phyloP scores from a whole-genome alignment of 768 basidiomycete species.

The Guyanaporus albipodus region DNA sequence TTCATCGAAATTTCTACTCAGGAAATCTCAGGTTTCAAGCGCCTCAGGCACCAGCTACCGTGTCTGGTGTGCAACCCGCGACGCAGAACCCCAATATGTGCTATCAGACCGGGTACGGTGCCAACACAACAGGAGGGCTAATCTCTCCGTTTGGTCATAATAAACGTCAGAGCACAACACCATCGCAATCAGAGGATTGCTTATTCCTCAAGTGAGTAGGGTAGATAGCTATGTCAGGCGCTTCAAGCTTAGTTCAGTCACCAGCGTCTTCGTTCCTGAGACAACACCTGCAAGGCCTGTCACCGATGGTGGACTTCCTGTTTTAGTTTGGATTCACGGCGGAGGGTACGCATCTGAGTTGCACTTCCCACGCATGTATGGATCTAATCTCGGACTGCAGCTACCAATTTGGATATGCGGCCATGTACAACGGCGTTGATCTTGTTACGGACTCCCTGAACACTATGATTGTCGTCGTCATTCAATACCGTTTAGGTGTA shows the following conservation, averaged over 20 bases:
- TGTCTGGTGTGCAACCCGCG: constrained; percentile 26
- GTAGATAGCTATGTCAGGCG: no score
- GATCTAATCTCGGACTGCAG: constrained; percentile 8
- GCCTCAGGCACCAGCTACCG: constrained; percentile 23
- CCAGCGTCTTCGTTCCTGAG: constrained; percentile 21
- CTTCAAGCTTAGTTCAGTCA: no score
- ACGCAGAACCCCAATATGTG: constrained; percentile 29
- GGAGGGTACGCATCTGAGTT: constrained; percentile 23
- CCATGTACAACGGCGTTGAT: constrained; percentile 11
- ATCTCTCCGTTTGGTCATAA: no score
- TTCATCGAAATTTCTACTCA: no score
- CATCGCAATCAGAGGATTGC: constrained; percentile 26
- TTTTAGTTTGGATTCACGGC: constrained; percentile 37
- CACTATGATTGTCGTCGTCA: constrained; percentile 23
- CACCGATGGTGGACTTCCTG: constrained; percentile 21
- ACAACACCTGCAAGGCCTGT: not conserved
- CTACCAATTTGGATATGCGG: constrained; percentile 16
- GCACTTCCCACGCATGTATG: not conserved
- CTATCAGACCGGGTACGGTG: constrained; percentile 17
- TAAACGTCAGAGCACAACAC: constrained; percentile 8
- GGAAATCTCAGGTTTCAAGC: constrained; percentile 2
- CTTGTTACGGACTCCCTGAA: constrained; percentile 21
- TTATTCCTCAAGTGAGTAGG: constrained; percentile 28
- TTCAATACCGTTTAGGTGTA: constrained; percentile 35
- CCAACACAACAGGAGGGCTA: no score